These are phyloP conservation scores for Aureobasidium melanogenum DNA, from an alignment of 2,329 filamentous ascomycete species.

Conservation along the genomic window DNA sequence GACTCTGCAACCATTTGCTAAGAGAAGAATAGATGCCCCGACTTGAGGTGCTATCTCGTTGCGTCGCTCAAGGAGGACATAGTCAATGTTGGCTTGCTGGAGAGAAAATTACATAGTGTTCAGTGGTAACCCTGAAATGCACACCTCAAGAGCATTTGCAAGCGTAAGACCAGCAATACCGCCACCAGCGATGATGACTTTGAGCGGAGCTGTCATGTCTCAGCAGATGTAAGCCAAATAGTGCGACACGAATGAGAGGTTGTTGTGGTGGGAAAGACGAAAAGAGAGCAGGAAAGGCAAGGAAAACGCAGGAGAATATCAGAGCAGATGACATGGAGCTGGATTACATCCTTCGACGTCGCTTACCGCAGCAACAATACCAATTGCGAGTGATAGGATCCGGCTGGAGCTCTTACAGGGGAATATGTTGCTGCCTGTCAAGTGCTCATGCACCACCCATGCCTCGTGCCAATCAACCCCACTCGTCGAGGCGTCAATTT, in stretches of 20 bases:
- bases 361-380: not conserved
- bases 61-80: slow-evolving; percentile 40
- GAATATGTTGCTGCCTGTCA: too few relatives aligned
- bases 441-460: too few relatives aligned
- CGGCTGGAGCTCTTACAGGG: not conserved
- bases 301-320: not conserved
- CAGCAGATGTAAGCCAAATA: too few relatives aligned
- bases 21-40: slow-evolving; percentile 41
- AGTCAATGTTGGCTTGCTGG: slow-evolving; percentile 35
- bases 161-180: slow-evolving; percentile 41
- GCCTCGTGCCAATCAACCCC: too few relatives aligned
- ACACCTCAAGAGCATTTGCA: slow-evolving; percentile 36
- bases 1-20: slow-evolving; percentile 32
- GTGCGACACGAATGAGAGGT: not conserved
- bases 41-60: slow-evolving; percentile 34
- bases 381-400: not conserved
- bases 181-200: slow-evolving; percentile 41
- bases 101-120: not conserved
- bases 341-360: too few relatives aligned
- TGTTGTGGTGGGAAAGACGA: not conserved
- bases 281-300: not conserved
- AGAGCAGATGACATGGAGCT: not conserved
- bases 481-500: too few relatives aligned
- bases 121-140: not conserved
- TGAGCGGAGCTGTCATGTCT: not conserved